Percentiles rank a stretch among this genome's conserved stretches.
Conservation (phyloP, 768 basidiomycete genomes). For the Pleurotus citrinopileatus region DNA sequence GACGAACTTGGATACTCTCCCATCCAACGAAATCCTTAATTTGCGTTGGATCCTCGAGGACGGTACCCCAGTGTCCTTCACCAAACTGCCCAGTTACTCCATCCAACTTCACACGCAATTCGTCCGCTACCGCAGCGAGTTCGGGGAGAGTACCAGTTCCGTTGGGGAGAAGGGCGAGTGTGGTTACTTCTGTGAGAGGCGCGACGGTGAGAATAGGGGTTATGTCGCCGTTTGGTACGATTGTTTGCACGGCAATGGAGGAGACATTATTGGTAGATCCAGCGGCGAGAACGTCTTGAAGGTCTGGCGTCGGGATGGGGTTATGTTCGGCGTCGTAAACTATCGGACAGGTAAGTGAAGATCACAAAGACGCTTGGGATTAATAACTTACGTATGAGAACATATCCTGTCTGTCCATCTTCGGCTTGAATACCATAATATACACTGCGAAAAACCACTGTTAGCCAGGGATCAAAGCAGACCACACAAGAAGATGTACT, state of each 20-base stretch:
- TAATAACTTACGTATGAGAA: not conserved
- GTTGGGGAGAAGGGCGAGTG: not conserved
- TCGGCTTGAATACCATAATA: conserved; percentile 7
- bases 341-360: too few relatives aligned
- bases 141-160: not conserved
- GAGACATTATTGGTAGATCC: not conserved
- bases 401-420: conserved; percentile 8
- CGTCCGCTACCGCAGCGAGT: not conserved
- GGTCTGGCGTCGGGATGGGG: not conserved
- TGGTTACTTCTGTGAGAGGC: conserved; percentile 4
- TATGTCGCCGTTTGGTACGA: conserved; percentile 1
- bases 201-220: not conserved
- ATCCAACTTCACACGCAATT: conserved; percentile 1
- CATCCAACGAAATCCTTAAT: conserved; percentile 2
- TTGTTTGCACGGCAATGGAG: not conserved
- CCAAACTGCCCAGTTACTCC: conserved; percentile 5
- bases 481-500: not conserved
- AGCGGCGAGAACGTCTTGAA: not conserved
- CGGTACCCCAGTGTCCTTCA: conserved; percentile 1
- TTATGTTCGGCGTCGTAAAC: not conserved
- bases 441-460: not conserved
- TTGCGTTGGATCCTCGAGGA: not conserved
- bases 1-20: conserved; percentile 1
- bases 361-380: not conserved
- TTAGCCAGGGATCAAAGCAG: not conserved